Base-by-base conservation (phyloP, 306 rosid genomes). In the Rosa rugosa region DNA sequence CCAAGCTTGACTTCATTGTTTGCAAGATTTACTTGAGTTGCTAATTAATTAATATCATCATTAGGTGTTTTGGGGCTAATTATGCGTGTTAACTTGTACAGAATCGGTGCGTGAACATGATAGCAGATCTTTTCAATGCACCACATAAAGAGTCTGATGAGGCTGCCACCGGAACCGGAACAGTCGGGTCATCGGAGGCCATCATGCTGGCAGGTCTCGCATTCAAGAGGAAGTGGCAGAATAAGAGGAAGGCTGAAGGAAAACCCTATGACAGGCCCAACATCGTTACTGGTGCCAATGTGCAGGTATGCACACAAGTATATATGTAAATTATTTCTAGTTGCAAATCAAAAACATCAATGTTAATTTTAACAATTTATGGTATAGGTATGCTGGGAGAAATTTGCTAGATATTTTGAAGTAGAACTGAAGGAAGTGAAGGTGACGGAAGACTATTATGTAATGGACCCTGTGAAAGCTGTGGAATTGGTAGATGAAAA, bases 171-270 rank as follows among this genome's bases (percentile, higher is more conserved):
- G 98, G 97, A 69, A 88, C 84, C 0, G 94, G 90, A 54, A 93
- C 97, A 0, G 92, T 93, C 17, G 98, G 98, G 7, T 93, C 98
- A 5, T 91, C 98, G 0, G 98, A 93, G 89, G 97, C 96, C 17
- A 91, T 89, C 76, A 93, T 93, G 98, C 79, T 93, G 13, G 94
- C 97, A 0, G 98, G 97, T 5, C 88, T 93, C 47, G 98, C 98
- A 13, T 91, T 93, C 86, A 91, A 91, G 85, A 91, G 86, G 81
- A 89, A 77, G 72, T 93, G 98, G 98, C 94, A 93, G 76, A 85
- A 85, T 79, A 89, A 79, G 46, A 80, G 89, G 27, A 91, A 83
- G 73, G 91, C 90, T 8, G 74, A 84, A 31, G 96, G 91, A 0
- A 87, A 86, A 18, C 85, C 90, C n/a, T 87, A 2, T 34, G 89